Base-by-base conservation (phyloP, 345 rosid genomes). In the Clarkia xantiana region DNA sequence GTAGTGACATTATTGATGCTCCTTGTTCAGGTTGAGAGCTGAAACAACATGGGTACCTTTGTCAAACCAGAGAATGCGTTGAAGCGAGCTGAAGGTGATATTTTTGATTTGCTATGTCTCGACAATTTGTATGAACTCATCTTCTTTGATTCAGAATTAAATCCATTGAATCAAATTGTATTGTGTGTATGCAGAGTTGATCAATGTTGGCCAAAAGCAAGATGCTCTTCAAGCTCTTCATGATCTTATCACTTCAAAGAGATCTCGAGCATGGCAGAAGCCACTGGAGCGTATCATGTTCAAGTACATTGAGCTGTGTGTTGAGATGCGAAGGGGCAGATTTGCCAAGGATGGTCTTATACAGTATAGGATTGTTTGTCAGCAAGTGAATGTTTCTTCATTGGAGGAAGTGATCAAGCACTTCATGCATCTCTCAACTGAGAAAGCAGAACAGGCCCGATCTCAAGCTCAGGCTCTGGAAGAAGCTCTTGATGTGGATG, bases 321-420 rank as follows among this genome's bases (percentile, higher is more conserved):
- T 90, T 40, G 96, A 90, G 38, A 65, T 90, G 93, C 71, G 93
- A 47, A 76, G 78, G 23, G 97, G 97, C 40, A 75, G 94, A 19
- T 90, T 71, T 42, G 97, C 97, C 17, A 90, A 90, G 73, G 97
- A 90, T 69, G 97, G 97, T 16, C 62, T 90, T 42, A 86, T 86
- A 39, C 97, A 90, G 58, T 90, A 90, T 47, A 82, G 96, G 11
- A 86, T 83, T 47, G 94, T 81, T 9, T 90, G 96, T 55, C 96
- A 90, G 54, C 96, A 86, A 77, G 97, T 90, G 53, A 90, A 90
- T 61, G 94, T 86, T 4, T 74, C 52, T 47, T 90, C 97, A 40
- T 74, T 90, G 78, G 97, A 86, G 80, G 97, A 90, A 75, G 97
- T 90, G 7, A 90, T 90, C 64, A 90, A 86, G 80, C 84, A 90